A percentile compares a stretch with the other conserved stretches of the same genome.
Evolutionary conservation across 1,284 basidiomycete genomes (phyloP).

Genomic region (Sporisorium exsertum): DNA sequence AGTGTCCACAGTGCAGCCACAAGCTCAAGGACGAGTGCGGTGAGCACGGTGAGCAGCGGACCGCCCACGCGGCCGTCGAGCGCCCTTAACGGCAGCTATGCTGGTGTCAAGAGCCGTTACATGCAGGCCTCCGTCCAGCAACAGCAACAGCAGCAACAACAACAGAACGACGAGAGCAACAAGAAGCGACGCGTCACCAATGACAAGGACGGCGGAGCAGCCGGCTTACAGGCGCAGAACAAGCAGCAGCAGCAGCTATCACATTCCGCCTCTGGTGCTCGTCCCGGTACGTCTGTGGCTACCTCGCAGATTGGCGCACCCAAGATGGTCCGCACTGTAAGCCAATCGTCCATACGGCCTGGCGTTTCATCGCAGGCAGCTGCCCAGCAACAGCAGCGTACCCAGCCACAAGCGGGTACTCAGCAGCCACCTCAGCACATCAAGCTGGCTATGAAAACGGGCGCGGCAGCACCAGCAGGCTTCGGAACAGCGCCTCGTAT

Average conservation of each 20-base stretch:
- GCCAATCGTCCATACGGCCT: conserved; percentile 43
- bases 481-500: conserved; percentile 46
- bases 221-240: conserved; percentile 3
- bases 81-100: conserved; percentile 46
- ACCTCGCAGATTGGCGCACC: conserved; percentile 38
- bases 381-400: conserved; percentile 25
- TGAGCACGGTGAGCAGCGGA: conserved; percentile 44
- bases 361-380: conserved; percentile 19
- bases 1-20: conserved; percentile 15
- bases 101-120: conserved; percentile 53
- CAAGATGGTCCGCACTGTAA: conserved; percentile 44
- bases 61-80: conserved; percentile 38
- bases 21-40: conserved; percentile 36
- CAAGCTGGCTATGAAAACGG: conserved; percentile 44
- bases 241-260: conserved; percentile 15
- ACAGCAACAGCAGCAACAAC: conserved; percentile 16
- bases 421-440: conserved; percentile 47
- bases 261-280: conserved; percentile 15
- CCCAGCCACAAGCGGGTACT: conserved; percentile 17
- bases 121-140: conserved; percentile 38
- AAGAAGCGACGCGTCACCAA: conserved; percentile 53
- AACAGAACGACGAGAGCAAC: conserved; percentile 28
- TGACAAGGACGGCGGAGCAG: conserved; percentile 33
- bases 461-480: conserved; percentile 25
- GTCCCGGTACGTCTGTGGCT: conserved; percentile 31